Evolutionary conservation across 1,284 basidiomycete genomes (phyloP), one percentile per base, ranked within the genome.

Genomic region (Leccinum solheimii): DNA sequence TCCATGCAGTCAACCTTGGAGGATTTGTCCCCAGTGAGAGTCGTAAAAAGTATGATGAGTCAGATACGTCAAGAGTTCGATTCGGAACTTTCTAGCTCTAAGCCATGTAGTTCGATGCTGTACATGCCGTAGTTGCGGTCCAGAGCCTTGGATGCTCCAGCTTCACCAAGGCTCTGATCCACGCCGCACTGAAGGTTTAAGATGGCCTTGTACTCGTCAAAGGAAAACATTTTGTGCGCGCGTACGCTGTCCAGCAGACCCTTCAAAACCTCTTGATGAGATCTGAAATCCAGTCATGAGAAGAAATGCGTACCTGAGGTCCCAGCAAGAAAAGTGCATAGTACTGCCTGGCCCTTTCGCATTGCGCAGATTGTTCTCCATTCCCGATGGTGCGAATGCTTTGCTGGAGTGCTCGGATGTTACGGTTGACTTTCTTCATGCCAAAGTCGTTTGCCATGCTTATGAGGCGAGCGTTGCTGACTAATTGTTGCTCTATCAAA

Each of bases 381-480:
- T 83, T 79, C 3, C 86, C 83, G 57, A 96, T 84, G 9, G 90
- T 88, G 71, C 94, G 94, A 67, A 98, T 83, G 68, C 93, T 92
- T 74, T 99, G 97, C 73, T 97, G 95, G 26, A 99, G 81, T 13
- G 96, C 92, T 26, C 95, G 81, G 52, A 98, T 91, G 75, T 98
- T 97, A 50, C 95, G 86, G 68, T 88, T 78, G 73, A 98, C 91
- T 78, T 98, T 98, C 70, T 88, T 86, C 64, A 95, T 86, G 1
- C 97, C 97, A 59, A 88, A 85, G 0, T 79, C 73, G 68, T 95
- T 98, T 13, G 89, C 87, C 14, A 83, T 74, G 26, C 84, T 86
- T 61, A 99, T 83, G 60, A 85, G 78, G 23, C 86, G 85, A 30
- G 93, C 92, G 63, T 90, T 86, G 11, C 82, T 80, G 62, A 98